Conservation (phyloP, 768 basidiomycete species). For the Rhizopogon rudus region DNA sequence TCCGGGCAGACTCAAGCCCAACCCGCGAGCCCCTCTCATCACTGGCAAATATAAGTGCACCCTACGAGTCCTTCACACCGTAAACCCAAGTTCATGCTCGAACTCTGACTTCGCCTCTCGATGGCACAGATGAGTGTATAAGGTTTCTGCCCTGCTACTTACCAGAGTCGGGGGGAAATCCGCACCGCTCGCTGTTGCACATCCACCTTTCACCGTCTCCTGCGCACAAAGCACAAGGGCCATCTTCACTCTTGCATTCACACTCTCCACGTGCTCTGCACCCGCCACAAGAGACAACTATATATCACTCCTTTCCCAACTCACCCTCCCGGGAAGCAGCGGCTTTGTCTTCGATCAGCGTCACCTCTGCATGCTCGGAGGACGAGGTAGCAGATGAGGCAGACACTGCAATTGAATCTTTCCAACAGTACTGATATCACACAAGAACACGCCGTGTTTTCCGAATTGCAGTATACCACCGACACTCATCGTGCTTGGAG, state of each 20-base stretch:
- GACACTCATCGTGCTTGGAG: constrained; percentile 88
- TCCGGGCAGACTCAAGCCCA: constrained; percentile 12
- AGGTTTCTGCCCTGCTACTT: neutral
- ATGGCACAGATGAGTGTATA: neutral
- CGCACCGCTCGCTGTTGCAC: neutral
- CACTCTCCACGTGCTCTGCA: neutral
- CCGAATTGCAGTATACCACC: constrained; percentile 75
- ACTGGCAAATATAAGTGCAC: neutral
- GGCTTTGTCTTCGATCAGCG: neutral
- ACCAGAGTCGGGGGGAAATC: neutral
- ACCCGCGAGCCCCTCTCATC: constrained; percentile 10
- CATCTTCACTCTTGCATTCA: neutral
- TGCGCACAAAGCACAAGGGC: neutral
- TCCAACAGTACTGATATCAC: constrained; percentile 12
- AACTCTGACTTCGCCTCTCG: neutral
- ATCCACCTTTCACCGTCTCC: neutral
- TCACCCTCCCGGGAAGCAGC: constrained; percentile 25
- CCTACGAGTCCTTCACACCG: neutral
- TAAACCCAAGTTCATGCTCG: neutral
- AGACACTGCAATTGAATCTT: constrained; percentile 7
- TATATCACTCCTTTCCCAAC: constrained; percentile 67
- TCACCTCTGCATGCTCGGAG: constrained; percentile 3
- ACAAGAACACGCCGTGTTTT: constrained; percentile 17
- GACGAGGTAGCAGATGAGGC: constrained; percentile 16
- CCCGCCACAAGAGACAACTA: constrained; percentile 26